These are phyloP conservation scores for Haematococcus sp. DNA, from an alignment of 139 green algal genomes.

Conservation along the genomic window DNA sequence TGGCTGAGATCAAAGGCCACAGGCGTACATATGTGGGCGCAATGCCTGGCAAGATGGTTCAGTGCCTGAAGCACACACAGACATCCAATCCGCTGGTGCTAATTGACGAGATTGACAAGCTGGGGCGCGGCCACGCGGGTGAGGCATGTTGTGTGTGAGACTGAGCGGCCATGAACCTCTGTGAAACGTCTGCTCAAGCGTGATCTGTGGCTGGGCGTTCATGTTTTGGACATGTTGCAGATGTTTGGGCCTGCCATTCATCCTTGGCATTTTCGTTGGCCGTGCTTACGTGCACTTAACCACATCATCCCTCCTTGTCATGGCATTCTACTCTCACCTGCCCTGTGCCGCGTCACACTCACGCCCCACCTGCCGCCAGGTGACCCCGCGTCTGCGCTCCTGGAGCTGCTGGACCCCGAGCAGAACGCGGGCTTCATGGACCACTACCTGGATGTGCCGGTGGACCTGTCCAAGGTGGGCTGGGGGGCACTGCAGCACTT, in stretches of 20 bases:
- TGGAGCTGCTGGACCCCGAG: slow-evolving; percentile 98
- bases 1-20: slow-evolving; percentile 95
- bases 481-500: slow-evolving; percentile 20
- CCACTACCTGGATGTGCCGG: slow-evolving; percentile 95
- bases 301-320: no score
- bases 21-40: slow-evolving; percentile 96
- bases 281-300: no score
- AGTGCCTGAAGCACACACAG: slow-evolving; percentile 89
- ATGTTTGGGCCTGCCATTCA: no score
- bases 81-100: slow-evolving; percentile 92
- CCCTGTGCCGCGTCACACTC: no score
- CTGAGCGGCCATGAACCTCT: no score
- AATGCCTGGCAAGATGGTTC: slow-evolving; percentile 98
- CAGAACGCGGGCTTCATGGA: slow-evolving; percentile 94
- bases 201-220: no score
- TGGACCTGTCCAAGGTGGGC: slow-evolving; percentile 87
- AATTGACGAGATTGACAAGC: slow-evolving; percentile 93
- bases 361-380: slow-evolving; percentile 39
- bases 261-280: no score
- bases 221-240: no score
- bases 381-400: slow-evolving; percentile 90
- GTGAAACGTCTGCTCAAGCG: no score
- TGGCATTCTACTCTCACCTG: no score
- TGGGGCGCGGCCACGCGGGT: slow-evolving; percentile 26
- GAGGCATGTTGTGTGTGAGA: no score